Conservation (phyloP, 345 rosid species). For the Euphorbia pulcherrima region DNA sequence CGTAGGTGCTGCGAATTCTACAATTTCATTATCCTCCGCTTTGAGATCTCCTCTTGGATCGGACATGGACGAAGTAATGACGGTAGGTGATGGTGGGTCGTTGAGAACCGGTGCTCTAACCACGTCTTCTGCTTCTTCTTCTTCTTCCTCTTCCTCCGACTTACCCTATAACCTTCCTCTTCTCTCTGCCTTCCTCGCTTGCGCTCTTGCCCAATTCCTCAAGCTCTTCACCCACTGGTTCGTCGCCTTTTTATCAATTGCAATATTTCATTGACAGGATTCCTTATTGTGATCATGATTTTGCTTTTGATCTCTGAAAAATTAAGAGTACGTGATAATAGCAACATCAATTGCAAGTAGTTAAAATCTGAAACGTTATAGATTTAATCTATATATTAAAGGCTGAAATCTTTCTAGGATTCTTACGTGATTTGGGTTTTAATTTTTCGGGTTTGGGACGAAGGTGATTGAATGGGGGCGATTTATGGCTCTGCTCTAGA, state of each 20-base stretch:
- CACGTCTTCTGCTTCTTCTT: neutral
- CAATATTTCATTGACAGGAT: neutral
- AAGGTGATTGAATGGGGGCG: too few relatives aligned
- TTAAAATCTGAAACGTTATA: neutral
- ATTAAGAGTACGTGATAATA: neutral
- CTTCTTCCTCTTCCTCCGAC: neutral
- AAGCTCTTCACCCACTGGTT: slow-evolving; percentile 14
- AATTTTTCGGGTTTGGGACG: neutral
- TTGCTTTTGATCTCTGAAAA: neutral
- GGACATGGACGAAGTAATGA: slow-evolving; percentile 11
- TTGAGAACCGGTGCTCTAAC: neutral
- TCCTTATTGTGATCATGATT: neutral
- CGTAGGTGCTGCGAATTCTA: neutral
- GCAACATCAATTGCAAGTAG: neutral
- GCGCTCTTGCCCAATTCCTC: slow-evolving; percentile 17
- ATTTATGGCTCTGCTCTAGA: too few relatives aligned
- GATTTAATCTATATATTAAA: neutral
- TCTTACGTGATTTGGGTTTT: too few relatives aligned
- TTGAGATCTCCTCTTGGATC: neutral
- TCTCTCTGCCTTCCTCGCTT: slow-evolving; percentile 11
- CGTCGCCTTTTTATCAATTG: neutral
- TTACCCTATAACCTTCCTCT: slow-evolving; percentile 11
- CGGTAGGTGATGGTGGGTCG: neutral
- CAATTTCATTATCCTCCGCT: neutral
- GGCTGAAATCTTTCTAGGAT: neutral